Evolutionary conservation across 345 rosid species (phyloP).

Genomic region (Punica granatum): DNA sequence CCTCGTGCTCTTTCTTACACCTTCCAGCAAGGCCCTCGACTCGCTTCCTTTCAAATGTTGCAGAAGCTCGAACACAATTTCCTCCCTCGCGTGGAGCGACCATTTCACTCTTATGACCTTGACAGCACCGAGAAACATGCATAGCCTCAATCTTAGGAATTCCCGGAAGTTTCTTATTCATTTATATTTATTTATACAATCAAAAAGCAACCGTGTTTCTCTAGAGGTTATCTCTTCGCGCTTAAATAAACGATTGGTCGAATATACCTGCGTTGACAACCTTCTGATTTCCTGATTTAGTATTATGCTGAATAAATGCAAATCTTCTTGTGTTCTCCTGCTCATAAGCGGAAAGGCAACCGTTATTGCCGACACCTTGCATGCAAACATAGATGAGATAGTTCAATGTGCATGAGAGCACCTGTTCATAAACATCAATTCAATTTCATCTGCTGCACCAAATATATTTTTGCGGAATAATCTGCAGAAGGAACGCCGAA

Average conservation of each 20-base stretch:
- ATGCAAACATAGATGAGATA: constrained; percentile 4
- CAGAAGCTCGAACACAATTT: constrained; percentile 61
- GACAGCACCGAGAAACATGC: not conserved
- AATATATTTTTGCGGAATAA: constrained; percentile 47
- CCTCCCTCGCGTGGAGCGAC: constrained; percentile 65
- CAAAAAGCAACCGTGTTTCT: not conserved
- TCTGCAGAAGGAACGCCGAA: constrained; percentile 18
- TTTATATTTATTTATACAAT: no score
- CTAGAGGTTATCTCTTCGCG: not conserved
- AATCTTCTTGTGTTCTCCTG: constrained; percentile 57
- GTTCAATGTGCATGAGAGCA: constrained; percentile 13
- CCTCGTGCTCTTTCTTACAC: constrained; percentile 40
- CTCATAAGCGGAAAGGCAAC: constrained; percentile 2
- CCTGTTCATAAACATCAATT: constrained; percentile 71
- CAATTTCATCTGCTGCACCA: constrained; percentile 63
- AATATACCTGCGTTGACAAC: constrained; percentile 46
- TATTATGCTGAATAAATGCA: constrained; percentile 39
- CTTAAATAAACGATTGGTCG: not conserved
- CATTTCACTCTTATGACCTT: constrained; percentile 63
- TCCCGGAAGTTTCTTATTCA: not conserved
- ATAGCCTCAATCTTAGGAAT: not conserved
- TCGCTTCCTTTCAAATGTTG: constrained; percentile 45
- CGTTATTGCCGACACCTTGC: constrained; percentile 1
- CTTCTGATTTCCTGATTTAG: constrained; percentile 62
- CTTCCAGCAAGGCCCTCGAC: constrained; percentile 30